phyloP scores from a whole-genome alignment of 139 green algal genomes.

The Deuterostichococcus epilithicus region DNA sequence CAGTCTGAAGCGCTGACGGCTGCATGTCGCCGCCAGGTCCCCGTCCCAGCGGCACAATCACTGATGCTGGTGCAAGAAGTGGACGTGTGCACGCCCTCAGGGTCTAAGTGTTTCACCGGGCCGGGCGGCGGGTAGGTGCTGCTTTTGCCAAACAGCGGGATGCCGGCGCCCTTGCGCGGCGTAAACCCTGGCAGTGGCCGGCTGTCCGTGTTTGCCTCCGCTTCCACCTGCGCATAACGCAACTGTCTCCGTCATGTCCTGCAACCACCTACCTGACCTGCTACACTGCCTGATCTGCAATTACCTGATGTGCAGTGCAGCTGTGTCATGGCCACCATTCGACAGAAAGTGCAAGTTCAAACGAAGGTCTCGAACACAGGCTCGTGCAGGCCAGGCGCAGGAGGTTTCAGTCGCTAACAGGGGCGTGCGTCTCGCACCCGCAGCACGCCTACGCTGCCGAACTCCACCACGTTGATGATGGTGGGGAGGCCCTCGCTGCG shows the following conservation, averaged over 20 bases:
- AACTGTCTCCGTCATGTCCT: no score
- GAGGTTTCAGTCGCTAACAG: no score
- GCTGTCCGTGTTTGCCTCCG: constrained; percentile 64
- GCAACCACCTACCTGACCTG: constrained; percentile 20
- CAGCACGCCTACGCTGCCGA: not conserved
- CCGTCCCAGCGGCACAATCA: no score
- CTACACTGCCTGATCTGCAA: no score
- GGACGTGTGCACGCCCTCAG: not conserved
- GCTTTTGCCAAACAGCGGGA: constrained; percentile 77
- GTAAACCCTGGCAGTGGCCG: constrained; percentile 67
- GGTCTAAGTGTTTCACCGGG: constrained; percentile 8
- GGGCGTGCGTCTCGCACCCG: not conserved
- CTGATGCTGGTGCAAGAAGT: not conserved
- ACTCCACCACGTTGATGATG: not conserved
- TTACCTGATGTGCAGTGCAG: no score
- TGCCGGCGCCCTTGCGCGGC: constrained; percentile 50
- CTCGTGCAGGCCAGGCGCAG: no score
- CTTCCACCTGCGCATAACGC: constrained; percentile 69
- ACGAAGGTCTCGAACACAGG: no score
- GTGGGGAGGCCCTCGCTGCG: not conserved
- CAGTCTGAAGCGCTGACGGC: no score
- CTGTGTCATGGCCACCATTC: no score
- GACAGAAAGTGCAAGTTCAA: no score
- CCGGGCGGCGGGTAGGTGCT: constrained; percentile 41
- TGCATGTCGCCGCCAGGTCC: no score